These are phyloP conservation scores for Hordeum pubiflorum DNA, from an alignment of 202 grass and related monocot species.

Conservation along the genomic window DNA sequence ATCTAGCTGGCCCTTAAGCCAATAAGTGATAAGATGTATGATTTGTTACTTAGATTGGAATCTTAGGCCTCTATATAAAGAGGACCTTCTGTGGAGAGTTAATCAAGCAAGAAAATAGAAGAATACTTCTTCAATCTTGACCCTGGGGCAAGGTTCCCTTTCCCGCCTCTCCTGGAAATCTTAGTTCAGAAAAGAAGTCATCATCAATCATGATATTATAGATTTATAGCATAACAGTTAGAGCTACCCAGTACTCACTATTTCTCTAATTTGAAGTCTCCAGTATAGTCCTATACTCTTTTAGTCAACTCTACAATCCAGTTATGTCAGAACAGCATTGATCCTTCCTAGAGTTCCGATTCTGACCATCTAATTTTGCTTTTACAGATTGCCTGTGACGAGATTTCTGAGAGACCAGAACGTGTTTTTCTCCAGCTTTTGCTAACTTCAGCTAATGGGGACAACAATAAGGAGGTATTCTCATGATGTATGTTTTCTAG, in stretches of 20 bases:
- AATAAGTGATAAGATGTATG: background rate
- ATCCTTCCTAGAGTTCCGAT: background rate
- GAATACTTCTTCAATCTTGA: background rate
- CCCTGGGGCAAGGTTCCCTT: background rate
- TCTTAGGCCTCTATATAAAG: background rate
- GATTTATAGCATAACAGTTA: background rate
- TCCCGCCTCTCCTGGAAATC: background rate
- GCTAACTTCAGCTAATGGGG: constrained; percentile 38
- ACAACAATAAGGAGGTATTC: constrained; percentile 57
- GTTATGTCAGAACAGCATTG: background rate
- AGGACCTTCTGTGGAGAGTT: background rate
- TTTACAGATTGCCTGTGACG: constrained; percentile 65
- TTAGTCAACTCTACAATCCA: background rate
- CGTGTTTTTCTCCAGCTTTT: constrained; percentile 65
- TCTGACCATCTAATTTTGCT: background rate
- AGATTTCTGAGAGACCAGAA: constrained; percentile 59
- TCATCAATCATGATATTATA: background rate
- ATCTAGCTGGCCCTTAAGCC: background rate
- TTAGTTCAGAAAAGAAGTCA: background rate
- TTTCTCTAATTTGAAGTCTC: background rate
- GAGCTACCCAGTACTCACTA: background rate
- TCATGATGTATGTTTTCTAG: constrained; percentile 19
- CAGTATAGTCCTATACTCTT: background rate
- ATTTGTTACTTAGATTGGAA: background rate
- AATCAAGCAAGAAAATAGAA: background rate